A percentile compares a stretch with the other conserved stretches of the same genome.
Evolutionary conservation across 208 protist species (phyloP).

Genomic region (Porcisia hertigi): DNA sequence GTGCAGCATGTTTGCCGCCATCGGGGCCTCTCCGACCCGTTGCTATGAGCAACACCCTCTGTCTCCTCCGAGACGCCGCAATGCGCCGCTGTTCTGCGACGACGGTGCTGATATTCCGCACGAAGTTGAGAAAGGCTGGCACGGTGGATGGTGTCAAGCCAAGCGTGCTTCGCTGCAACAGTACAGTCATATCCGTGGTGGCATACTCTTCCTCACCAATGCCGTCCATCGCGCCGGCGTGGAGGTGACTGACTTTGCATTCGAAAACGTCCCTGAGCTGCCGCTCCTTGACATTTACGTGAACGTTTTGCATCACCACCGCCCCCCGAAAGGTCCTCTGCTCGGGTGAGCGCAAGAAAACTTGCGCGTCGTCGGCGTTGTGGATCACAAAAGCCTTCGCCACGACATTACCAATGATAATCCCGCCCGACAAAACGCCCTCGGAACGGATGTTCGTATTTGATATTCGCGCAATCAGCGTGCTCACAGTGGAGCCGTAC

Average conservation of each 20-base stretch:
- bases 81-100: constrained; percentile 52
- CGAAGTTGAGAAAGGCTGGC: constrained; percentile 56
- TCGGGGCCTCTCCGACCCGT: background rate
- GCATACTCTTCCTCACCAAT: constrained; percentile 61
- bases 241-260: constrained; percentile 50
- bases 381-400: constrained; percentile 64
- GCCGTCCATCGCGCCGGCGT: constrained; percentile 68
- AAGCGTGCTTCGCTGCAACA: constrained; percentile 47
- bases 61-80: constrained; percentile 32
- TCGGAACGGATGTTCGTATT: constrained; percentile 68
- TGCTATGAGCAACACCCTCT: constrained; percentile 13
- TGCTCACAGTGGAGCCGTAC: constrained; percentile 27
- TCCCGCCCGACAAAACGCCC: constrained; percentile 72
- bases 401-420: constrained; percentile 46
- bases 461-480: constrained; percentile 34
- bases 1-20: background rate
- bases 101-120: constrained; percentile 57
- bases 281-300: constrained; percentile 85
- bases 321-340: constrained; percentile 67
- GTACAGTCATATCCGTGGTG: constrained; percentile 48
- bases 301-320: constrained; percentile 50
- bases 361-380: constrained; percentile 36
- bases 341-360: constrained; percentile 57
- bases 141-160: constrained; percentile 81
- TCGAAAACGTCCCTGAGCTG: constrained; percentile 88